Evolutionary conservation across 805 yeast genomes (phyloP).

Genomic region (Phaffomyces antillensis): DNA sequence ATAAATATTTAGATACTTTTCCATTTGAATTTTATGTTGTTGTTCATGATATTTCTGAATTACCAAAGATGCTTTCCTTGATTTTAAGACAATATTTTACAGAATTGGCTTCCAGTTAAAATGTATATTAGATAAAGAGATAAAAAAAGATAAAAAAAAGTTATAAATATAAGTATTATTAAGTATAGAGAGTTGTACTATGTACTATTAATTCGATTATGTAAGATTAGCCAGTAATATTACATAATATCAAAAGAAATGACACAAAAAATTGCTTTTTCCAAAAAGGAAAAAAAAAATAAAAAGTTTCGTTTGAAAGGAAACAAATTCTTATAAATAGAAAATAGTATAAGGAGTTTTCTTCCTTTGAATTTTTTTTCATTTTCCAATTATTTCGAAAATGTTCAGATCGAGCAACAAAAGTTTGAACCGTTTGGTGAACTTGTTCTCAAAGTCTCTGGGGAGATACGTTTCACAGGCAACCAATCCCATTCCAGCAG

Average conservation of each 20-base stretch:
- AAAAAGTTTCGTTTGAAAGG: not conserved
- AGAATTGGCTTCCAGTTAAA: slow-evolving; percentile 42
- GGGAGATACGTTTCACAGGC: not conserved
- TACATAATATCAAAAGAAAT: too few relatives aligned
- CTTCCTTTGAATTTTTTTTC: too few relatives aligned
- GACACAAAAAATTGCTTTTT: slow-evolving; percentile 1
- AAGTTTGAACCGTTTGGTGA: not conserved
- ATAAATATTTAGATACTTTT: slow-evolving; percentile 83
- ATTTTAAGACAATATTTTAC: slow-evolving; percentile 90
- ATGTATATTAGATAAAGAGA: slow-evolving; percentile 5
- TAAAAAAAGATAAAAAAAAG: not conserved
- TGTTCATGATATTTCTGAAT: slow-evolving; percentile 78
- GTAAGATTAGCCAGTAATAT: too few relatives aligned
- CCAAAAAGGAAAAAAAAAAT: too few relatives aligned
- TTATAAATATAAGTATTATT: too few relatives aligned
- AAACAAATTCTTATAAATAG: not conserved
- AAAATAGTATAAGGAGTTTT: too few relatives aligned
- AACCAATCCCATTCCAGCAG: not conserved
- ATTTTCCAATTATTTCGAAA: too few relatives aligned
- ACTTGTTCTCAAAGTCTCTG: not conserved
- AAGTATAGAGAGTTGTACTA: too few relatives aligned
- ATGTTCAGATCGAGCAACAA: not conserved
- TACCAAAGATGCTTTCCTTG: slow-evolving; percentile 85
- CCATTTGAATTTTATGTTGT: slow-evolving; percentile 97
- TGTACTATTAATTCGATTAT: too few relatives aligned